phyloP scores from a whole-genome alignment of 257 asterid species.

The Fraxinus cuspidata region DNA sequence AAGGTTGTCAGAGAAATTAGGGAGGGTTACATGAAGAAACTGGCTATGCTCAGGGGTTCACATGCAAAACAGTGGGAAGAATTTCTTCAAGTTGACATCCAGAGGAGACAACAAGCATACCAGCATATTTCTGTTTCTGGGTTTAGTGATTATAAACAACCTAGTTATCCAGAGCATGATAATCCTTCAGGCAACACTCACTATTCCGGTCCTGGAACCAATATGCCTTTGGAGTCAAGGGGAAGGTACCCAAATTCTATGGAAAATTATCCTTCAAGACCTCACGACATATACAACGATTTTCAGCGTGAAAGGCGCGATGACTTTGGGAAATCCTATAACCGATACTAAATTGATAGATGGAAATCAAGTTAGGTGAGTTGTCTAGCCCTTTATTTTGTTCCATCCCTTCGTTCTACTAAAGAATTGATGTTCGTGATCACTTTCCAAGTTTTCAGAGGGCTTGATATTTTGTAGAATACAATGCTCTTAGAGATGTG shows the following conservation, averaged over 20 bases:
- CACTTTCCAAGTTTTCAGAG: constrained; percentile 17
- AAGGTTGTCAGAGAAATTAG: constrained; percentile 75
- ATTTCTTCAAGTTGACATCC: constrained; percentile 73
- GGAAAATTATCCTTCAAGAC: constrained; percentile 70
- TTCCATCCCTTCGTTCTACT: background rate
- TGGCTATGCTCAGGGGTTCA: constrained; percentile 53
- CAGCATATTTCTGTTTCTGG: constrained; percentile 55
- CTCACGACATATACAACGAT: constrained; percentile 57
- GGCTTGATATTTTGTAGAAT: constrained; percentile 14
- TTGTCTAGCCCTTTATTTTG: constrained; percentile 39
- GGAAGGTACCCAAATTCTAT: constrained; percentile 57
- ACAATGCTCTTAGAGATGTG: constrained; percentile 19
- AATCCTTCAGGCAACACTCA: constrained; percentile 51
- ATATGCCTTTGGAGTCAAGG: constrained; percentile 56
- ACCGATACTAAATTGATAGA: constrained; percentile 58
- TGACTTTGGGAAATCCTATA: constrained; percentile 64
- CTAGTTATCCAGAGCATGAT: constrained; percentile 50
- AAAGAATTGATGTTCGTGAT: constrained; percentile 4
- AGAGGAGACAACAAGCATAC: constrained; percentile 50
- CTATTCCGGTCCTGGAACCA: constrained; percentile 62
- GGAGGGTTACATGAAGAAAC: constrained; percentile 65
- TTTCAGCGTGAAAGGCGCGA: constrained; percentile 75
- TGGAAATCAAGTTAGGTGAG: constrained; percentile 63
- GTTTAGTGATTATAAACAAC: constrained; percentile 56
- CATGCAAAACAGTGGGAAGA: constrained; percentile 85